Base-by-base conservation (phyloP, 2,329 filamentous ascomycete species). In the Paraconiothyrium brasiliense region DNA sequence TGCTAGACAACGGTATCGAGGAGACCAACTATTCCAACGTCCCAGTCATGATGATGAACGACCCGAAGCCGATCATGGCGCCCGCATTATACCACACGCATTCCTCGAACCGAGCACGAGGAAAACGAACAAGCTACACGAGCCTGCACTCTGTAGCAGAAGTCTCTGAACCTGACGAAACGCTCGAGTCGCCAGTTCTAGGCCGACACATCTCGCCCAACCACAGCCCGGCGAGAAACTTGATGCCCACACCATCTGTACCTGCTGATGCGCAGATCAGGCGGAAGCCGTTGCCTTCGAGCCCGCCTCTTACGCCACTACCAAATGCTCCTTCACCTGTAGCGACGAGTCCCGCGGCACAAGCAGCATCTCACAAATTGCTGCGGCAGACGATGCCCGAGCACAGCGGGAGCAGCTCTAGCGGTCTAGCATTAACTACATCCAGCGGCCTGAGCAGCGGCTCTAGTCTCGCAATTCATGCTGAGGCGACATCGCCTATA, bases 121-220 rank as follows among this genome's bases (percentile, higher is more conserved):
- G 75, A 13, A 73, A 68, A 48, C 64, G 75, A 49, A 74, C 74
- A 43, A 76, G 73, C 59, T 70, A 75, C 58, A 64, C 58, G 5
- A 76, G 71, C 59, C 60, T 78, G 16, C 71, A 73, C 47, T 70
- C 76, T 0, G 75, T 78, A 3, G 66, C 73, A 16, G 76, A 78
- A 58, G 63, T 74, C 7, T 63, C 66, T 3, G 76, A 78, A 56
- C 74, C 74, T 9, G 70, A 74, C 13, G 73, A 74, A 30, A 30
- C 27, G n/a, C 34, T 37, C 14, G 69, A 72, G n/a, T 71, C 74
- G 1, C 72, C 69, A 0, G 49, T 74, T 0, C 39, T 73, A 14
- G 67, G 68, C 9, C 66, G 67, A 11, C 50, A 65, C 9, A 11
- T 27, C 9, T 60, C 46, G 1, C 51, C 43, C 27, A 43, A 57